Evolutionary conservation across 2,329 filamentous ascomycete genomes (phyloP).

Genomic region (Sporothrix pallida): DNA sequence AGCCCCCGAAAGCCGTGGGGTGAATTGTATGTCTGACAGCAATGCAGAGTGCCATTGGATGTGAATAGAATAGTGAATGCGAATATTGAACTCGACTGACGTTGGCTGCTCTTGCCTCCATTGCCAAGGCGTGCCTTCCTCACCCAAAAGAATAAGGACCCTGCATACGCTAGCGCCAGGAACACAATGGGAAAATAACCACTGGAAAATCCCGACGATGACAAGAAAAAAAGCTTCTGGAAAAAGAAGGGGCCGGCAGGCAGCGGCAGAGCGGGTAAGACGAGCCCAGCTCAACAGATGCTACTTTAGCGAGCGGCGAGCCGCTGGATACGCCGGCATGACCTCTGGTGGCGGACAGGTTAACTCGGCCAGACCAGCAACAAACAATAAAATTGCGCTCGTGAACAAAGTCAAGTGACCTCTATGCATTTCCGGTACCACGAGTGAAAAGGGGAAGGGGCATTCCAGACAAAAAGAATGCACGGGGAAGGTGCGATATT

Average conservation of each 20-base stretch:
- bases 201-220: too few species aligned
- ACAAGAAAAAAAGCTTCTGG: too few species aligned
- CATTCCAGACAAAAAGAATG: background rate
- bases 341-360: background rate
- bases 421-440: background rate
- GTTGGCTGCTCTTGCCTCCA: background rate
- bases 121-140: background rate
- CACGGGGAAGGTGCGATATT: background rate
- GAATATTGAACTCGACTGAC: background rate
- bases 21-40: background rate
- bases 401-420: conserved; percentile 19
- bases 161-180: conserved; percentile 28
- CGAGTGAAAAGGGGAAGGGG: background rate
- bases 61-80: background rate
- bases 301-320: background rate
- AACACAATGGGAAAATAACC: background rate
- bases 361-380: background rate
- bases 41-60: background rate
- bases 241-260: too few species aligned
- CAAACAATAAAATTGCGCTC: background rate
- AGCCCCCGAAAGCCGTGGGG: background rate
- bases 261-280: background rate
- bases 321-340: background rate
- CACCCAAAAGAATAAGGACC: background rate
- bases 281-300: background rate